Evolutionary conservation across 1,139 yeast species (phyloP), one percentile per base, ranked within the genome.

Genomic region (Yamadazyma conglobata): DNA sequence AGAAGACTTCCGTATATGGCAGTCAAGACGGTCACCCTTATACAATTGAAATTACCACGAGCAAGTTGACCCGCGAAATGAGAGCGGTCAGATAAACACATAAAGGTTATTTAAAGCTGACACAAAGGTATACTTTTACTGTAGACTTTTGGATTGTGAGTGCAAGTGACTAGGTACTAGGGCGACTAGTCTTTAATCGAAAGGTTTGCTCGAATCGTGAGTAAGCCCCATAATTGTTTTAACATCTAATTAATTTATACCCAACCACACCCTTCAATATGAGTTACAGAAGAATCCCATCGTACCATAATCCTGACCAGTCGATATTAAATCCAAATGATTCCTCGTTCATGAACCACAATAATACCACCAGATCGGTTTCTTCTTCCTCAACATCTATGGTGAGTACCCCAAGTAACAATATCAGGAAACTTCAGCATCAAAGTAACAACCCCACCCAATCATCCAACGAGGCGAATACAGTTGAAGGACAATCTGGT

Each of bases 321-420:
- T 48, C 50, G 16, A 40, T 44, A 17, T 35, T 44, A 23, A 47
- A 49, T 22, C 47, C 47, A 2, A 48, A 49, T 35, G 53, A 48
- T 18, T 37, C 52, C 5, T 39, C 48, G 12, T 37, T 41, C 28
- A 24, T 38, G 25, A 19, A 13, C 7, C 36, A 33, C 10, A 22
- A 27, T 19, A 35, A 48, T 27, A 46, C 51, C 22, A 54, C 60
- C 24, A 33, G 63, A 28, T 50, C 60, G 3, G 40, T 54, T 17
- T 56, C 63, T 6, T 58, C 67, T 3, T 60, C 68, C 1, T 57
- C 44, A 6, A 20, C 39, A 10, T 43, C 64, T 5, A 56, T 58
- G 42, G 47, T 59, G 19, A 56, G 63, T 32, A 55, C 64, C 2
- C 65, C 65, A 5, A 57, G 63, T 32, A 56, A 56, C 31, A 50